Evolutionary conservation across 441 rosid species (phyloP), one percentile per base, ranked within the genome.

Genomic region (Populus hybrid): DNA sequence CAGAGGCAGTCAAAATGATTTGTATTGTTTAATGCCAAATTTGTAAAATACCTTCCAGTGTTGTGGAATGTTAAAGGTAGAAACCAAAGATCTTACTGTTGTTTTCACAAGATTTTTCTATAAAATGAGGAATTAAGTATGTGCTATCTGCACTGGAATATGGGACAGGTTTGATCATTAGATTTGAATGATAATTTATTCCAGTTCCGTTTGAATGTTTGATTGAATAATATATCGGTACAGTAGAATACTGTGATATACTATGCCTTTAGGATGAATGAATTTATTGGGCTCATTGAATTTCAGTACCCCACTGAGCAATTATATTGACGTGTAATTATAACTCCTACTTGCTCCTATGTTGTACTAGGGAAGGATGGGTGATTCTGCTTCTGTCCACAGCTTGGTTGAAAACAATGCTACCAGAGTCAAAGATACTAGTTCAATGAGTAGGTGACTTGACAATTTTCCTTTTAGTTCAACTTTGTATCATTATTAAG

Each of bases 391-490:
- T 76, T 85, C 85, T 76, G 21, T 80, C 67, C 42, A 77, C 64
- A 83, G 81, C 65, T 72, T 75, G 75, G 81, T 71, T 67, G 89
- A 85, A 82, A 79, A 70, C 74, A 79, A 66, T 80, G 70, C 65
- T 78, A 75, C 84, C 79, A 86, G 84, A 79, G 77, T 57, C 72
- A 86, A 85, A 80, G 86, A 78, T 73, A 81, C 83, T 83, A 79
- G 76, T 84, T 81, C 84, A 80, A 76, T 82, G 87, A 85, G 95
- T 91, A 87, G 70, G 89, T 88, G 79, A 46, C 66, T 73, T 46
- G 34, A 35, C 71, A 10, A 46, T 64, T 79, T 46, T 72, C 34
- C 70, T 72, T 57, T 70, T 72, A n/a, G 26, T 63, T 68, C 18
- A 72, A 53, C 70, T 7, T 76, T 67, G 57, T 50, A 24, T 79